Percentiles rank a stretch among this genome's conserved stretches.
phyloP scores from a whole-genome alignment of 495 filamentous ascomycete species.

The Penicillium bialowiezense region DNA sequence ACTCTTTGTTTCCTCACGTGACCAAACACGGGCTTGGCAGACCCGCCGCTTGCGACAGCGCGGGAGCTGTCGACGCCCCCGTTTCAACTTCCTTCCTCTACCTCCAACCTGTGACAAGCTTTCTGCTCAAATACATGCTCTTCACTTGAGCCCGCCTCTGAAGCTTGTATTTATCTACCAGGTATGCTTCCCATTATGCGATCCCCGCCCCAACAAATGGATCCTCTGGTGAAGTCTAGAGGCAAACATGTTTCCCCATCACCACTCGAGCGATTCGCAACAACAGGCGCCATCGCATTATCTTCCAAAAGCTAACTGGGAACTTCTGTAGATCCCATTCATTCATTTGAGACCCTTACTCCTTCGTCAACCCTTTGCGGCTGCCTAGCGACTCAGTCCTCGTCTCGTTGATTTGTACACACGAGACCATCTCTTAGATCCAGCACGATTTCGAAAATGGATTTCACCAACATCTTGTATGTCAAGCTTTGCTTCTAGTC shows the following conservation, averaged over 20 bases:
- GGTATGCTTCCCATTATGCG: too few relatives aligned
- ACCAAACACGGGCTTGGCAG: conserved; percentile 29
- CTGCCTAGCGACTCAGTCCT: conserved; percentile 9
- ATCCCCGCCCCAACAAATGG: too few relatives aligned
- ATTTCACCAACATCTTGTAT: conserved; percentile 60
- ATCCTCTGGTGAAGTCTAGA: background rate
- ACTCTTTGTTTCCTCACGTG: too few relatives aligned
- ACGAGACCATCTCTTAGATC: conserved; percentile 9
- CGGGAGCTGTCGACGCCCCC: conserved; percentile 17
- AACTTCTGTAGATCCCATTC: background rate
- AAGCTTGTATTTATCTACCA: too few relatives aligned
- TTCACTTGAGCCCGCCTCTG: background rate
- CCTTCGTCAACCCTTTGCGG: background rate
- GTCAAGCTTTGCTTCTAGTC: conserved; percentile 14
- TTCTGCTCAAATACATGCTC: background rate
- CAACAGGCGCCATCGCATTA: background rate
- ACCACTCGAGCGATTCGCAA: background rate
- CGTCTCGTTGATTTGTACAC: conserved; percentile 4
- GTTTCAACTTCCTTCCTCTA: conserved; percentile 19
- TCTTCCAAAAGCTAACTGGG: conserved; percentile 1
- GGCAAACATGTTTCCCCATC: background rate
- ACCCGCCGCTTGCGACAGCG: conserved; percentile 41
- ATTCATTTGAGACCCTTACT: background rate
- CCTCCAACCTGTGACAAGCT: background rate
- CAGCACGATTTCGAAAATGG: conserved; percentile 36